Base-by-base conservation (phyloP, 805 yeast species). In the Metschnikowia lunata region DNA sequence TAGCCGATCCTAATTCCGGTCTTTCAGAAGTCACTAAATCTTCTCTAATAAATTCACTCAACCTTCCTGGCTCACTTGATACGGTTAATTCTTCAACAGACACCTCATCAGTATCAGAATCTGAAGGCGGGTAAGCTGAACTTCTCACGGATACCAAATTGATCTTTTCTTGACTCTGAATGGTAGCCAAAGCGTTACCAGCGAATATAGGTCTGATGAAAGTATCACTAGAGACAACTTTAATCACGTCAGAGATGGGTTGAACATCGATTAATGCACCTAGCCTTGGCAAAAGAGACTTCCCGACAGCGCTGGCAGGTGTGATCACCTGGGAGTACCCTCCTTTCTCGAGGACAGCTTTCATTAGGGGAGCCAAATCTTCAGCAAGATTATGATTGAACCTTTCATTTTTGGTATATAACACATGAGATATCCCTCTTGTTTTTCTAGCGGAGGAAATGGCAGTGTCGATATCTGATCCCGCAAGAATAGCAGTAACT, bases 131-230 rank as follows among this genome's bases (percentile, higher is more conserved):
- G 58, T 93, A 91, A 0, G 97, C 87, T 11, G 97, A 84, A 1
- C 88, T 73, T 69, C 98, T 80, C 9, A 86, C 80, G n/a, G 96
- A 84, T 10, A 86, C 69, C 48, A 91, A 67, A 41, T 86, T 75
- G 50, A 78, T 71, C 5, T 72, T 62, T 58, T 91, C 97, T 23
- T 62, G 71, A 23, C 88, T 72, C 62, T 81, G 78, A 39, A 93
- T 87, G 3, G 96, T 89, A 34, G 88, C 78, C 46, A 88, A 71
- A 6, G 95, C 95, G 66, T 93, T 93, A 39, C 99, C 99, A 15
- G 99, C 98, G 62, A 87, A 93, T 32, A 91, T 88, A 37, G 98
- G 97, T 64, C 98, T 83, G 32, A 84, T 82, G 65, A 91, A 93
- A 7, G 93, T 85, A 49, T 76, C 78, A 13, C 78, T 73, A 40